Evolutionary conservation across 2,329 filamentous ascomycete species (phyloP), one percentile per base, ranked within the genome.

Genomic region (Fusarium keratoplasticum): DNA sequence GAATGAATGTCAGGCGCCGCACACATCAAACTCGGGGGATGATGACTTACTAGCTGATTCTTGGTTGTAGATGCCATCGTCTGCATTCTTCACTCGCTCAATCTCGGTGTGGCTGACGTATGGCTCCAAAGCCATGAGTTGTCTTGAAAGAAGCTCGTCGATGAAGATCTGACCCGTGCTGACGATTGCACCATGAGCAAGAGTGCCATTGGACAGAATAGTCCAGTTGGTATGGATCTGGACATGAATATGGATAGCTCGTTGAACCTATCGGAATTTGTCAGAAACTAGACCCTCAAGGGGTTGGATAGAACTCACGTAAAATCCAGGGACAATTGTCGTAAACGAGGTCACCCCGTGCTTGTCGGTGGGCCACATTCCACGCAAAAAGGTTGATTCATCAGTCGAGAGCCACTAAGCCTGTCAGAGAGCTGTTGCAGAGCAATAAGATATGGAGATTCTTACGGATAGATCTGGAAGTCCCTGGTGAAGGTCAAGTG

Each of bases 301-400:
- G 27, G 25, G 27, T 2, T 52, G 0, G 4, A 5, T 18, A 13
- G n/a, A 18, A 18, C 52, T 13, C 20, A 57, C 54, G 14, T 57
- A 57, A 5, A 57, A 57, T 25, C 59, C 57, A 14, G 66, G 66
- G 55, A 68, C 63, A 16, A 68, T 50, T 3, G 42, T 65, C 1
- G 54, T 68, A n/a, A 68, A 65, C 5, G 61, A 64, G 4, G 61
- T 64, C 6, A 68, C 66, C 11, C 66, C 66, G 6, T 68, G 20
- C 4, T 64, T 68, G n/a, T 68, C 61, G 2, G 61, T 68, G 18
- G 66, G 66, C 66, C 66, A 68, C 66, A 68, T 68, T 27, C 66
- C 66, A 7, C 66, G 61, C 55, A 68, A 18, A 36, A 64, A 68
- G 25, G 66, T 68, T 2, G 66, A 47, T 22, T 68, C 42, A 14